phyloP scores from a whole-genome alignment of 495 filamentous ascomycete species.

The Neurospora cerealis region DNA sequence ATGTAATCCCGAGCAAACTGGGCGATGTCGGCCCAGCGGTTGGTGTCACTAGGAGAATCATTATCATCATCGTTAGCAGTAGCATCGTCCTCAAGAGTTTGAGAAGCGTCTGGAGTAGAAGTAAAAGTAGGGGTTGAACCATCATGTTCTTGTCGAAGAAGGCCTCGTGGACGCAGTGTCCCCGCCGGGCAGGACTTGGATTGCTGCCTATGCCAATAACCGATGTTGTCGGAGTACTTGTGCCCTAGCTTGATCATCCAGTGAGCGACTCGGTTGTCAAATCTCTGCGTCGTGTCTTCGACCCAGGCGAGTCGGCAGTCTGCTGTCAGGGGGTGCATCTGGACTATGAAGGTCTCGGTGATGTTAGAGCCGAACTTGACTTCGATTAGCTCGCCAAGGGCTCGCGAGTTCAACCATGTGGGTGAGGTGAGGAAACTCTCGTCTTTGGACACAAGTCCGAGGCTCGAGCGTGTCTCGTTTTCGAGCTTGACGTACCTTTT shows the following conservation, averaged over 20 bases:
- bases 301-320: background rate
- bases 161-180: background rate
- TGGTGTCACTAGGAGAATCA: background rate
- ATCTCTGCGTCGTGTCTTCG: background rate
- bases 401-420: background rate
- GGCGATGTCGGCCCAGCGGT: background rate
- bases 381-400: background rate
- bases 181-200: background rate
- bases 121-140: background rate
- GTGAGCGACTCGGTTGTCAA: background rate
- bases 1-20: background rate
- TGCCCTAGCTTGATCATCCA: background rate
- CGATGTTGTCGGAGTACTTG: background rate
- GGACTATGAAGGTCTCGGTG: background rate
- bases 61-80: background rate
- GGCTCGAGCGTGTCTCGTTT: background rate
- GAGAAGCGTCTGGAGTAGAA: background rate
- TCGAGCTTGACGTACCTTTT: background rate
- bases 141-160: background rate
- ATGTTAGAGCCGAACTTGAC: background rate
- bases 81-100: background rate
- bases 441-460: background rate
- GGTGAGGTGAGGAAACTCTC: background rate
- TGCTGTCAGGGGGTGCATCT: background rate
- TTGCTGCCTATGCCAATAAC: background rate